Evolutionary conservation across 1,284 basidiomycete species (phyloP), one percentile per base, ranked within the genome.

Genomic region (Coniophora puteana): DNA sequence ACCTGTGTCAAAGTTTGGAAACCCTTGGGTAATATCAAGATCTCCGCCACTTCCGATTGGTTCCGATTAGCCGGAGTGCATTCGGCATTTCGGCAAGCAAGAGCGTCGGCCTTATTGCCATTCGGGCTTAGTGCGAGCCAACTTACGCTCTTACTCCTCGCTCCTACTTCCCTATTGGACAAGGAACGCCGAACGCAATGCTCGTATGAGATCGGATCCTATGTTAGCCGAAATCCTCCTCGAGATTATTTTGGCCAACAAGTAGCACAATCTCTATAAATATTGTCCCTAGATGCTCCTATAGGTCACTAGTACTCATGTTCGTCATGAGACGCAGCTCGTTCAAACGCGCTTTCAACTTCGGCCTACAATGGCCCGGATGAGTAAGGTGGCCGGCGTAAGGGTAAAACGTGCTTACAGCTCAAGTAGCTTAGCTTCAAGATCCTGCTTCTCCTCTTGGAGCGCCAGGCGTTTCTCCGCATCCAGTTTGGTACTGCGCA

Each of bases 381-480:
- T 17, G 26, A 32, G 8, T 18, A 28, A 8, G 4, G 16, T 51
- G 14, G 5, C 22, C 35, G 17, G 43, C 12, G 25, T 10, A 13
- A 33, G n/a, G 11, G 14, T 29, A 18, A 10, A 32, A 33, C 31
- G 33, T 8, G 53, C 83, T 68, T 58, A 87, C 80, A 93, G 82
- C 63, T 91, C 89, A 23, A 87, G 69, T 46, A 93, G 63, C 56
- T 85, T 91, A 23, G 82, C 70, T 55, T 92, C 89, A 31, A 93
- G 58, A 14, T 73, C 76, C 61, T 93, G 88, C 65, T 94, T 96
- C 75, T 97, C 93, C 61, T 95, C 92, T 64, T 97, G 93, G 38
- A 98, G 68, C 1, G 87, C 89, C 35, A 98, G 70, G 18, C 96
- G 79, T 63, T 86, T 89, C 66, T 96, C 91, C 8, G 93, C 89